Base-by-base conservation (phyloP, 1,284 basidiomycete genomes). In the Ganoderma meredithae region DNA sequence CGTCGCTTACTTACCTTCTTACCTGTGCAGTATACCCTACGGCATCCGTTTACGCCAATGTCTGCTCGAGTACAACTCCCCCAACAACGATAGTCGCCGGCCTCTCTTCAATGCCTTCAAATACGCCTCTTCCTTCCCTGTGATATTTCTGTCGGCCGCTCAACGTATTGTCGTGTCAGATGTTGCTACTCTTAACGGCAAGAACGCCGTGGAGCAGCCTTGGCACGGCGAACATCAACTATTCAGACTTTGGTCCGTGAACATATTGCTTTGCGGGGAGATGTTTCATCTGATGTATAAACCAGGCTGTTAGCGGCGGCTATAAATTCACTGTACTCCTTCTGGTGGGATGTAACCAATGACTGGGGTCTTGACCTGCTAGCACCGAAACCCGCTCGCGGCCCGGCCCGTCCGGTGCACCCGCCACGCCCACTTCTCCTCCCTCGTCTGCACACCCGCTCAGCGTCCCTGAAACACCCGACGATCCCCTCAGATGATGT, bases 261-360 rank as follows among this genome's bases (percentile, higher is more conserved):
- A 36, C 25, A 22, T 19, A 19, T 12, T 13, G 22, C 39, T 8
- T 41, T 40, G 13, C n/a, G 62, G 1, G 31, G 12, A 5, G 19
- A n/a, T 41, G n/a, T 33, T n/a, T 39, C 9, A 22, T n/a, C 10
- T 39, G 31, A 65, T 36, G 17, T 33, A 12, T 27, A 15, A 0
- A 63, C 17, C 62, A 96, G 96, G 98, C 80, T 98, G 17, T 80
- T 97, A 31, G 88, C 92, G 13, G 96, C 96, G 33, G 85, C 88
- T 17, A 80, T 98, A 74, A 99, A 99, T 80, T 97, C 96, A 1
- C 80, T 95, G 56, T 99, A 95, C 81, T 97, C 96, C 7, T 99
- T 98, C 80, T 99, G 96, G 95, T 99, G 98, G 98, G 98, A 99
- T 80, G 88, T 99, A 41, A 96, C 95, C 58, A 95, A 98, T 78